A percentile compares a stretch with the other conserved stretches of the same genome.
Evolutionary conservation across 768 basidiomycete species (phyloP).

Genomic region (Pluteus cervinus): DNA sequence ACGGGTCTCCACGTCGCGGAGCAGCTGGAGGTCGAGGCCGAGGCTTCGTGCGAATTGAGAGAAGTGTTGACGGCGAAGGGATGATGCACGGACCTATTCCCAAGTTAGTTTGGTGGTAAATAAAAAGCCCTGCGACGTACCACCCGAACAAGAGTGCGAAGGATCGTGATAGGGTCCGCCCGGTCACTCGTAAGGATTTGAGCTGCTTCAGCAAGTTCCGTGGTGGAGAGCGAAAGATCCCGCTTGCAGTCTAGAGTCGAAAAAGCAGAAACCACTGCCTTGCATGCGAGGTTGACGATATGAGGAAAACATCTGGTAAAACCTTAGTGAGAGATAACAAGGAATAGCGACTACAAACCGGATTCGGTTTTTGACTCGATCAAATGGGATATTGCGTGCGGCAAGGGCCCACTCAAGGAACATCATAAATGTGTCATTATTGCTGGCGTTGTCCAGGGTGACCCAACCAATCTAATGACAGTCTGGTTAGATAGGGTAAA

Average conservation of each 20-base stretch:
- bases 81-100: constrained; percentile 16
- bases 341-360: constrained; percentile 12
- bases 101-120: constrained; percentile 1
- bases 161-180: constrained; percentile 14
- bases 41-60: too few relatives aligned
- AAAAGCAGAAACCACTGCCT: constrained; percentile 20
- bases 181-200: constrained; percentile 5
- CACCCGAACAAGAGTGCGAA: constrained; percentile 15
- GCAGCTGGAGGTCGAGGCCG: constrained; percentile 22
- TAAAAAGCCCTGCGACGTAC: constrained; percentile 11
- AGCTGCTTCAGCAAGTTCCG: background rate
- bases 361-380: constrained; percentile 14
- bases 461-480: constrained; percentile 35
- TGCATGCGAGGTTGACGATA: constrained; percentile 25
- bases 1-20: constrained; percentile 20
- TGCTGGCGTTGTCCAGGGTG: constrained; percentile 26
- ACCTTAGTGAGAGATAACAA: constrained; percentile 2
- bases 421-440: constrained; percentile 26
- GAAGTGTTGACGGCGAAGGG: constrained; percentile 14
- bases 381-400: constrained; percentile 16
- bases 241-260: constrained; percentile 12
- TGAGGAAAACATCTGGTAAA: constrained; percentile 24
- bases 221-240: background rate
- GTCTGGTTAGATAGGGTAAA: background rate
- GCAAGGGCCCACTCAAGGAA: constrained; percentile 14